Conservation (phyloP, 2,329 filamentous ascomycete species). For the Penicillium sp. region DNA sequence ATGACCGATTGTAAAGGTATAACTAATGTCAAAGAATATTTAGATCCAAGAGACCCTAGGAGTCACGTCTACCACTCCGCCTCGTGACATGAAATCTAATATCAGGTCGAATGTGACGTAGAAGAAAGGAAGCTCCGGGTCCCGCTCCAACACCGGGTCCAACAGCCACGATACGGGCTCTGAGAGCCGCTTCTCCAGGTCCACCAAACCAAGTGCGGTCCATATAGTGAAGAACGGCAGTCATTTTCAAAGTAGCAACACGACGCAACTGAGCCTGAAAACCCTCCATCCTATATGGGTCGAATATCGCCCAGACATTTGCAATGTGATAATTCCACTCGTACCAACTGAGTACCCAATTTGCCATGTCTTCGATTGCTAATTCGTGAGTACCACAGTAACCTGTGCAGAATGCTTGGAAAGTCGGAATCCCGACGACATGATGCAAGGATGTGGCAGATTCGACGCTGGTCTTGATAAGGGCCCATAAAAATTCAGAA, state of each 20-base stretch:
- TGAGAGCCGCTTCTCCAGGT: no score
- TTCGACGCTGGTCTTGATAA: neutral
- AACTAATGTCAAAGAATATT: neutral
- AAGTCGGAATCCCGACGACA: neutral
- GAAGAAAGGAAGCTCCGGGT: neutral
- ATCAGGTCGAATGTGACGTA: neutral
- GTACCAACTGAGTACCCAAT: neutral
- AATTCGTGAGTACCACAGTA: neutral
- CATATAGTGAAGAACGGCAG: neutral
- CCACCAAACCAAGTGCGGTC: neutral
- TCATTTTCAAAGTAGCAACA: neutral
- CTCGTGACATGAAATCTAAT: neutral
- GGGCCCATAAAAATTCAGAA: neutral
- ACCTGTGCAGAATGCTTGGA: neutral
- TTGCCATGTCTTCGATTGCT: neutral
- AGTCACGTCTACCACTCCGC: neutral
- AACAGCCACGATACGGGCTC: neutral
- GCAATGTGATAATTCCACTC: neutral
- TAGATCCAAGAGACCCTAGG: neutral
- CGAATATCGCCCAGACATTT: neutral
- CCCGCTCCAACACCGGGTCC: neutral
- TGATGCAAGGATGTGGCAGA: neutral
- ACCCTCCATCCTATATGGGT: no score
- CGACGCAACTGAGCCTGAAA: neutral
- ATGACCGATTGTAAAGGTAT: neutral